Evolutionary conservation across 1,284 basidiomycete species (phyloP), one percentile per base, ranked within the genome.

Genomic region (Leccinum huronense): DNA sequence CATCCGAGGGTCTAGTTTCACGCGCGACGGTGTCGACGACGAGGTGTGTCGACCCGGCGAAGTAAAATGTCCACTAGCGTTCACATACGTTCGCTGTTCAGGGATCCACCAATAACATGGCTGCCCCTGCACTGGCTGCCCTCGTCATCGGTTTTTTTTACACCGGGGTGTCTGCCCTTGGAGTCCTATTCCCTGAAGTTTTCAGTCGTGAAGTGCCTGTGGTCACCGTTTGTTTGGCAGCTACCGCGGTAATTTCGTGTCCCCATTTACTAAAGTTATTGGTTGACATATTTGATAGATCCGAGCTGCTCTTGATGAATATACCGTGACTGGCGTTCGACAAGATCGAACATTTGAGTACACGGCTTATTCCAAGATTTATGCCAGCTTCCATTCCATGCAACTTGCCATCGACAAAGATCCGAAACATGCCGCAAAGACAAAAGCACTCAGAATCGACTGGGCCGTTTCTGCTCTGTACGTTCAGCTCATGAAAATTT

Each of bases 291-390:
- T 13, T 40, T 42, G 10, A 58, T n/a, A 58, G 57, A 11, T 58
- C 5, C 57, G 36, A 8, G 57, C 36, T 33, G 57, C 57, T 8
- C n/a, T 58, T 23, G 36, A 58, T 30, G 57, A 58, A 36, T 58
- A 58, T n/a, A 23, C 31, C n/a, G 11, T 13, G n/a, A 58, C 34
- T 27, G 38, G 57, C 11, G 31, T 30, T 27, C 36, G 36, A 58
- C 36, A 58, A n/a, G 57, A 58, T 34, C 36, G 36, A 5, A 19
- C 16, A 58, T 58, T 58, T 19, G 23, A 58, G n/a, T 58, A 58
- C n/a, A 5, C 14, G 19, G 57, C 34, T 19, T 58, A 58, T n/a
- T 58, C 57, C 11, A 58, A 58, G 23, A 42, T 58, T 40, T 58
- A 40, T 58, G 38, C 34, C 7, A 27, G 19, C 8, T 58, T 58